These are phyloP conservation scores for Orbilia blumenaviensis DNA, from an alignment of 2,329 filamentous ascomycete species.

Conservation along the genomic window DNA sequence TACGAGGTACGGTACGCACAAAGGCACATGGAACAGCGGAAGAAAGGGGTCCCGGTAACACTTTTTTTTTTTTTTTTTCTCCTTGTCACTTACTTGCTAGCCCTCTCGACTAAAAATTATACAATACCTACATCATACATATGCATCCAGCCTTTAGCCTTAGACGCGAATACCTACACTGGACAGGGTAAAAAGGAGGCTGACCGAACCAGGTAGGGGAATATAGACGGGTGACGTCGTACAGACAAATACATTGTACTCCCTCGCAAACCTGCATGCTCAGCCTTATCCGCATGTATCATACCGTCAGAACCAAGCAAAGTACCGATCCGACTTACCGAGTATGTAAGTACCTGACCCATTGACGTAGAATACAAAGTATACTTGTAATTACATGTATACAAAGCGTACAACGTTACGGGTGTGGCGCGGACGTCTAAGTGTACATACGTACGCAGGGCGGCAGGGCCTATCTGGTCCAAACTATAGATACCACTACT, in stretches of 20 bases:
- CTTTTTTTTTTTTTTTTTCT: neutral
- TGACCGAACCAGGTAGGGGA: too few species aligned
- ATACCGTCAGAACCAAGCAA: neutral
- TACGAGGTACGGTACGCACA: conserved; percentile 9
- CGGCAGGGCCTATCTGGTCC: too few species aligned
- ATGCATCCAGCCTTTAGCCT: too few species aligned
- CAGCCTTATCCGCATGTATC: neutral
- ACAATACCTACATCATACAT: too few species aligned
- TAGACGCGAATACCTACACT: too few species aligned
- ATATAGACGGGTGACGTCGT: neutral
- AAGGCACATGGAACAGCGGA: neutral
- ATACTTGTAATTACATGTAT: neutral
- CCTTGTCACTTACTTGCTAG: too few species aligned
- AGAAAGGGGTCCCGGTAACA: conserved; percentile 7
- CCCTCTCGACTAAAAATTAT: too few species aligned
- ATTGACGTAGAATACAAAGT: too few species aligned
- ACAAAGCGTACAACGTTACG: neutral
- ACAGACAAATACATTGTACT: neutral
- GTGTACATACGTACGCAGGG: neutral
- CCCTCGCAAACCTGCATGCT: neutral
- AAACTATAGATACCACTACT: too few species aligned
- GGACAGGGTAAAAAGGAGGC: too few species aligned
- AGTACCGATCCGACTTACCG: neutral
- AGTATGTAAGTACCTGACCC: too few species aligned
- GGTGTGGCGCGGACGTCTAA: neutral